These are phyloP conservation scores for Chlamydomonas schloesseri DNA, from an alignment of 139 green algal genomes.

Conservation along the genomic window DNA sequence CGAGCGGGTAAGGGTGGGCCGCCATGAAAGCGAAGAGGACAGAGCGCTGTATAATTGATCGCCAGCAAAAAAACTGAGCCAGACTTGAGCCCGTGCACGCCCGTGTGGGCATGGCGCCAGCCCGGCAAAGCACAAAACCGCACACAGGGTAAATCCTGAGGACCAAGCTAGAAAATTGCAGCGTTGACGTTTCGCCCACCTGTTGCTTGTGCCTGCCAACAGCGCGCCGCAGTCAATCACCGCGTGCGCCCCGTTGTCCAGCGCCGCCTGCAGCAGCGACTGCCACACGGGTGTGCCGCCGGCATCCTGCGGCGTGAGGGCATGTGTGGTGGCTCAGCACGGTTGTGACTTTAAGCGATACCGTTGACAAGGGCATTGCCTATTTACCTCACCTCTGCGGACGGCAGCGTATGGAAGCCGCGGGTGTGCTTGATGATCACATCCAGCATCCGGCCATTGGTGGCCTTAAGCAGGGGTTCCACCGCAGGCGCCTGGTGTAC, in stretches of 20 bases:
- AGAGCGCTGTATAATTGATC: too few relatives aligned
- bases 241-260: slow-evolving; percentile 47
- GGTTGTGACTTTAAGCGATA: neutral
- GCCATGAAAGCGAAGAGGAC: too few relatives aligned
- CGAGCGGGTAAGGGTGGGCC: too few relatives aligned
- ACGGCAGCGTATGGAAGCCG: neutral
- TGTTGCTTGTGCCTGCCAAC: slow-evolving; percentile 58
- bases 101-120: neutral
- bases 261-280: slow-evolving; percentile 54
- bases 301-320: too few relatives aligned
- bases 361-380: neutral
- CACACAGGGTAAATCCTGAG: too few relatives aligned
- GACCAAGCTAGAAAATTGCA: too few relatives aligned
- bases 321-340: neutral
- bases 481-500: slow-evolving; percentile 39
- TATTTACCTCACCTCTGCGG: too few relatives aligned
- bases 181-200: slow-evolving; percentile 42
- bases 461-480: slow-evolving; percentile 39
- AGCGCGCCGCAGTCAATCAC: slow-evolving; percentile 70
- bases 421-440: slow-evolving; percentile 56
- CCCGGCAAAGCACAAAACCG: neutral
- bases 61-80: too few relatives aligned
- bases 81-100: neutral
- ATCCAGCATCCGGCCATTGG: slow-evolving; percentile 72
- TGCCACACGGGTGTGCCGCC: slow-evolving; percentile 42